A percentile compares a stretch with the other conserved stretches of the same genome.
These are phyloP conservation scores for Russula lepida DNA, from an alignment of 768 basidiomycete genomes.

Conservation along the genomic window DNA sequence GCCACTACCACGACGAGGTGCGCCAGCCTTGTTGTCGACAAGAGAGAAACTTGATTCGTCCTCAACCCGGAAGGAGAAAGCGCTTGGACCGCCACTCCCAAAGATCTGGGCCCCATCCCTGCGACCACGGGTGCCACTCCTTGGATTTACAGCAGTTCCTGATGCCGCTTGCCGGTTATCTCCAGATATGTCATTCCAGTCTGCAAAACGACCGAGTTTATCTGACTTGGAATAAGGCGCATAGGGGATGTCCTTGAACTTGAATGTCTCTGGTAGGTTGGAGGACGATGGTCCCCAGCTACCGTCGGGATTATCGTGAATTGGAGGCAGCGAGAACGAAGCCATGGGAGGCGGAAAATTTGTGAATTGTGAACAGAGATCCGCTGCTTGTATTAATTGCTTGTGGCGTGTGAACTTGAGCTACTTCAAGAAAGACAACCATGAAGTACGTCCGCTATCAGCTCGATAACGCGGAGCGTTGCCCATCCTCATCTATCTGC, in stretches of 20 bases:
- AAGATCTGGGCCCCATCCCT: slow-evolving; percentile 78
- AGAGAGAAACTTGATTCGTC: slow-evolving; percentile 96
- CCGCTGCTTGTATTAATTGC: background rate
- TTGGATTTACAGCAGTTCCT: slow-evolving; percentile 37
- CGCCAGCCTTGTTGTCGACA: slow-evolving; percentile 78
- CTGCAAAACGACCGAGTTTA: slow-evolving; percentile 94
- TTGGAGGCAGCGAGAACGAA: slow-evolving; percentile 79
- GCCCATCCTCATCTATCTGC: slow-evolving; percentile 13
- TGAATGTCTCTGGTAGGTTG: slow-evolving; percentile 83
- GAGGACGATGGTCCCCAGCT: slow-evolving; percentile 86
- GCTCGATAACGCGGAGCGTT: background rate
- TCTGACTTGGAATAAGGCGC: slow-evolving; percentile 98
- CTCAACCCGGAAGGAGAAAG: slow-evolving; percentile 95
- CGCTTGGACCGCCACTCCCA: slow-evolving; percentile 82
- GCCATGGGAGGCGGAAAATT: slow-evolving; percentile 38
- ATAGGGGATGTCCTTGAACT: slow-evolving; percentile 98
- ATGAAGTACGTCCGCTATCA: slow-evolving; percentile 63
- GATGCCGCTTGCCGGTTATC: slow-evolving; percentile 52
- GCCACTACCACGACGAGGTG: slow-evolving; percentile 60
- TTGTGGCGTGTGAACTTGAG: slow-evolving; percentile 19
- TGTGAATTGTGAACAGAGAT: background rate
- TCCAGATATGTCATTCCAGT: slow-evolving; percentile 81
- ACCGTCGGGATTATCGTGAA: slow-evolving; percentile 87
- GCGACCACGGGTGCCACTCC: slow-evolving; percentile 44
- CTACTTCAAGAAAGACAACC: slow-evolving; percentile 13